Evolutionary conservation across 495 filamentous ascomycete genomes (phyloP), one percentile per base, ranked within the genome.

Genomic region (Saxophila tyrrhenica): DNA sequence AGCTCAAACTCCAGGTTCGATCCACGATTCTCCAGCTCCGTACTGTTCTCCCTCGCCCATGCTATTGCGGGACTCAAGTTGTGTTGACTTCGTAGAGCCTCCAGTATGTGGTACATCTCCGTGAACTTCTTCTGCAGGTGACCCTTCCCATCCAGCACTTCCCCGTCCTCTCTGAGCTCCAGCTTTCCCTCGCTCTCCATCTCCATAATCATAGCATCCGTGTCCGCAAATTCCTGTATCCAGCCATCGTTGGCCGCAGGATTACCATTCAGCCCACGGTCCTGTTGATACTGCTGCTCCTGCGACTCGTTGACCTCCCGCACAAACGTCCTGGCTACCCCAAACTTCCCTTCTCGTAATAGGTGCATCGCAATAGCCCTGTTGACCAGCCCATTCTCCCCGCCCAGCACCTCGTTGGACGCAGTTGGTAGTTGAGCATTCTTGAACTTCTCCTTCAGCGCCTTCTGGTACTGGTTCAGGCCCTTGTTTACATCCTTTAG

Each of bases 1-100:
- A 99, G 81, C 47, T 99, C 91, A 49, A 95, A 99, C 64, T 96
- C 91, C 1, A 99, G 78, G 58, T 94, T 95, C 59, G 85, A 90
- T 2, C 91, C 94, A 39, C 92, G 77, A 1, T 77, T 75, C 59
- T 95, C 89, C 22, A 99, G 73, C 21, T 79, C 72, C 16, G 66
- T 66, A 39, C 79, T 81, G 58, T 95, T 82, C 1, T 75, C 66
- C 16, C 83, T 71, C 0, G 94, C 85, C 92, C 92, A 99, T 51
- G 76, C 67, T 20, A 97, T 97, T 1, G 92, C 92, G 0, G 88
- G 88, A 0, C 72, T 60, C 2, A 97, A 77, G 59, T 96, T 85
- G 21, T 75, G 75, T 3, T 76, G 67, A 8, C 78, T 70, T 50
- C 83, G 83, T 44, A 99, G 70, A 32, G 89, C 74, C 51, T 83